Evolutionary conservation across 2,329 filamentous ascomycete genomes (phyloP).

Genomic region (Karstenula rhodostoma): DNA sequence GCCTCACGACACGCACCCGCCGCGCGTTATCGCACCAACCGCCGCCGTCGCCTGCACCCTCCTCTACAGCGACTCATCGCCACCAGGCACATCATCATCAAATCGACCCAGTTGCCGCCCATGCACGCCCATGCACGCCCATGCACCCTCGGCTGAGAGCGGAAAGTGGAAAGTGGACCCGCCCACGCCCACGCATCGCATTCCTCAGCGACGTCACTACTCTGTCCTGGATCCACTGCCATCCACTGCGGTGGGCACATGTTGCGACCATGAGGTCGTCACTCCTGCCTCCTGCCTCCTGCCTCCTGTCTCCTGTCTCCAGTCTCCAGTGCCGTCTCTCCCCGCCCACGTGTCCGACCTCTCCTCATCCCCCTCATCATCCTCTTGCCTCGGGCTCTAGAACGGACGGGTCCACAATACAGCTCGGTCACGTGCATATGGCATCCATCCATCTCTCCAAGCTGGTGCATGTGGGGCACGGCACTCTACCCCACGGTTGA

Average conservation of each 20-base stretch:
- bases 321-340: not conserved
- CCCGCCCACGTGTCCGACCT: not conserved
- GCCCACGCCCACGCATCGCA: slow-evolving; percentile 8
- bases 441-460: not conserved
- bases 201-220: slow-evolving; percentile 11
- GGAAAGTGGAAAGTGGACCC: slow-evolving; percentile 13
- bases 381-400: not conserved
- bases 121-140: not conserved
- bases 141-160: slow-evolving; percentile 4
- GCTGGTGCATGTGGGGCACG: slow-evolving; percentile 13
- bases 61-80: slow-evolving; percentile 2
- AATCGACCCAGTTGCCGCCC: not conserved
- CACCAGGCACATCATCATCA: not conserved
- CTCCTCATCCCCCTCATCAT: not conserved
- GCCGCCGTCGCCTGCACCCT: not conserved
- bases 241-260: slow-evolving; percentile 2
- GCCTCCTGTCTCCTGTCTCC: too few relatives aligned
- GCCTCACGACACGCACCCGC: not conserved
- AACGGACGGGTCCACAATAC: not conserved
- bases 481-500: slow-evolving; percentile 8
- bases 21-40: slow-evolving; percentile 1
- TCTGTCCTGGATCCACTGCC: not conserved
- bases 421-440: not conserved
- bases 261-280: not conserved
- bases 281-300: not conserved